Evolutionary conservation across 192 early-diverging fungal species (phyloP).

Genomic region (Thoreauomyces humboldtii): DNA sequence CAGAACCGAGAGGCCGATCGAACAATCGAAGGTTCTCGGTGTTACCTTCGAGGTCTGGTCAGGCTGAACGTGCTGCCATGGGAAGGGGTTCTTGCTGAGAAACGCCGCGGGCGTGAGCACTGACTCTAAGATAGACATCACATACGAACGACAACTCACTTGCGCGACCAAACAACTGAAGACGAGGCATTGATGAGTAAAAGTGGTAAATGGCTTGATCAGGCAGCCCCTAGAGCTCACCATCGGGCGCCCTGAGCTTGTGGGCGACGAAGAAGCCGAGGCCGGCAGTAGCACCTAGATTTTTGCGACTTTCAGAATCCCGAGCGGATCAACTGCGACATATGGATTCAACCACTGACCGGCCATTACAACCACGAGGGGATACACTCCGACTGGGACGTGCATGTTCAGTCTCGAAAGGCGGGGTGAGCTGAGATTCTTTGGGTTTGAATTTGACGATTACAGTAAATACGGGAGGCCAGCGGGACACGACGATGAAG

Average conservation of each 20-base stretch:
- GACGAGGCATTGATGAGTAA: background rate
- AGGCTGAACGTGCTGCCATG: slow-evolving; percentile 2
- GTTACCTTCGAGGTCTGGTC: slow-evolving; percentile 3
- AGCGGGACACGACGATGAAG: too few species aligned
- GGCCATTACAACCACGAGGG: slow-evolving; percentile 5
- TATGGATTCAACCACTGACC: background rate
- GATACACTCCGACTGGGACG: slow-evolving; percentile 1
- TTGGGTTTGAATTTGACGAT: too few species aligned
- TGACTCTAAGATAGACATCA: background rate
- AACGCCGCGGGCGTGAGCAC: background rate
- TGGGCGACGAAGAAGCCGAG: slow-evolving; percentile 2
- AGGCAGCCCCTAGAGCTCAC: background rate
- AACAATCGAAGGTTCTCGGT: background rate
- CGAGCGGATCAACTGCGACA: background rate
- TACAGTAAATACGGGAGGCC: too few species aligned
- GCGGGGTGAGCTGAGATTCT: too few species aligned
- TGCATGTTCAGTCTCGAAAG: too few species aligned
- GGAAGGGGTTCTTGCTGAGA: slow-evolving; percentile 11
- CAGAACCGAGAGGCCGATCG: background rate
- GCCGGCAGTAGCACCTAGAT: background rate
- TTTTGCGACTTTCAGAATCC: background rate
- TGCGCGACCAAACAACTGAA: slow-evolving; percentile 6
- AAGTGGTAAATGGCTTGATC: background rate
- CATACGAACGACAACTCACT: background rate
- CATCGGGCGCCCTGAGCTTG: background rate